Evolutionary conservation across 768 basidiomycete genomes (phyloP), one percentile per base, ranked within the genome.

Genomic region (Boletales sp.): DNA sequence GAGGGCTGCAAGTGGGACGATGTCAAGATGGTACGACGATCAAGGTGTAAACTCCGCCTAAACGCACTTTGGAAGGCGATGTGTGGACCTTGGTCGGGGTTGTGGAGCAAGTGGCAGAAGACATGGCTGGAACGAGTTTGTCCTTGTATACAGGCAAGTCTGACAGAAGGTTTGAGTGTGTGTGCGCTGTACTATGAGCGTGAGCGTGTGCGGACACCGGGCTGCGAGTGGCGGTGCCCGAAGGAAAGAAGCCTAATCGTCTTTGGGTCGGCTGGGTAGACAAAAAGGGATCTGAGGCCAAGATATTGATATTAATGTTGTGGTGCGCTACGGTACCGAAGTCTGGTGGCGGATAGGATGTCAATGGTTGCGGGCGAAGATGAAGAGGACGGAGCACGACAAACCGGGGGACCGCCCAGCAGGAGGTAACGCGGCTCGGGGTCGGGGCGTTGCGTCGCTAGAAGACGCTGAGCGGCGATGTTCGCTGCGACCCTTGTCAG

Each of bases 381-480:
- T 14, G 31, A 27, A 15, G 24, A 43, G 39, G 50, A 43, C 29
- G 51, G 27, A 54, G 52, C 34, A 45, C 42, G 42, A 62, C 54
- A 59, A 54, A 58, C 58, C 61, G 17, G 50, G 43, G 52, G 51
- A 50, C 34, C 52, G 55, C 31, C 50, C 60, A 42, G 50, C 32
- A 48, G 24, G 24, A 7, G 24, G 24, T 27, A 27, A 27, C 24
- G 24, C 24, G 24, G 24, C 24, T 38, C 73, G 72, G 55, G 73
- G 75, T 50, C 77, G 75, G 19, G 77, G 77, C 1, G 77, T 76
- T 21, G 74, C 74, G 60, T 80, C 79, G 58, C 65, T 73, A 5
- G 76, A 80, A 38, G 76, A 78, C 54, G 59, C 65, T 40, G 61
- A 57, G 55, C 67, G 63, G 52, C 54, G 63, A 32, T 67, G 61